phyloP scores from a whole-genome alignment of 768 basidiomycete species.

The Tylopilus cervinicoccineus region DNA sequence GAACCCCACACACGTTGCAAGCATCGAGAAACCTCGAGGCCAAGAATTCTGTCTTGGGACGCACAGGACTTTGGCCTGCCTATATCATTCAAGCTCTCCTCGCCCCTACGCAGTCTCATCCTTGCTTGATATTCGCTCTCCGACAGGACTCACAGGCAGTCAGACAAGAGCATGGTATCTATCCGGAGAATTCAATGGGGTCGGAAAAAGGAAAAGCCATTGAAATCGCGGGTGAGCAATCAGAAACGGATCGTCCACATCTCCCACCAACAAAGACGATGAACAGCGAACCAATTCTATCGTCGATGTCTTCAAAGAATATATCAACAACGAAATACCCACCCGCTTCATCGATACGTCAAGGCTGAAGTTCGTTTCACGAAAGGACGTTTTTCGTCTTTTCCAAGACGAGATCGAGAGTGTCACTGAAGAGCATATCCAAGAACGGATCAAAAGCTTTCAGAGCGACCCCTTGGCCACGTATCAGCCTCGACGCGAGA shows the following conservation, averaged over 20 bases:
- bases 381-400: conserved; percentile 2
- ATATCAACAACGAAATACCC: conserved; percentile 13
- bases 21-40: no score
- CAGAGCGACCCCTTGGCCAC: not conserved
- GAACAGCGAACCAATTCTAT: not conserved
- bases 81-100: no score
- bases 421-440: conserved; percentile 4
- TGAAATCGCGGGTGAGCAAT: not conserved
- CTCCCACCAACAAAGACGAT: not conserved
- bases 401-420: conserved; percentile 4
- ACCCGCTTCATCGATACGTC: conserved; percentile 6
- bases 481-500: conserved; percentile 2
- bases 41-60: no score
- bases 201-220: not conserved
- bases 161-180: no score
- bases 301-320: conserved; percentile 4
- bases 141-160: no score
- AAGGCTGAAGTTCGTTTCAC: conserved; percentile 3
- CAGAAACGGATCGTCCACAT: not conserved
- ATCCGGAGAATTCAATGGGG: no score
- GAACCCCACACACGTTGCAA: no score
- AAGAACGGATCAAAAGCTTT: not conserved
- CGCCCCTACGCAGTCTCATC: no score
- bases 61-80: no score
- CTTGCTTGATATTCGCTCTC: no score